A percentile compares a stretch with the other conserved stretches of the same genome.
These are phyloP conservation scores for Alectoria sarmentosa DNA, from an alignment of 495 filamentous ascomycete genomes.

Conservation along the genomic window DNA sequence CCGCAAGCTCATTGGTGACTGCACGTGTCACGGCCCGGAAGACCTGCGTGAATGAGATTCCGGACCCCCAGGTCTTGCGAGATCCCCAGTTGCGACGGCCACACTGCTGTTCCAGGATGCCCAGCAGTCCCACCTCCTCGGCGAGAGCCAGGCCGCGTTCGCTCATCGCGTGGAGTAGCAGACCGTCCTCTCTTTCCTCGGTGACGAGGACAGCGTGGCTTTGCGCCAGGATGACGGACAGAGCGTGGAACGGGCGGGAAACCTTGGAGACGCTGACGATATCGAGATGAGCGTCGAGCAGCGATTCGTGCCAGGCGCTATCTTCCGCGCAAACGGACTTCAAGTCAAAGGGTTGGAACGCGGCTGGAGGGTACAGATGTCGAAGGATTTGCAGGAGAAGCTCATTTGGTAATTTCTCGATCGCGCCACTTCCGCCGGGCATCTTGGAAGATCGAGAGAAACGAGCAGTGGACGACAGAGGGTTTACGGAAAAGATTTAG, in stretches of 20 bases:
- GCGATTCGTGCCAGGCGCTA: not conserved
- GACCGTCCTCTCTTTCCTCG: not conserved
- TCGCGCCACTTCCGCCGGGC: too few species aligned
- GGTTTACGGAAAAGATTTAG: too few species aligned
- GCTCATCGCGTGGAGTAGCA: not conserved
- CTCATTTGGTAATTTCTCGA: too few species aligned
- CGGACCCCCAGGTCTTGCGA: too few species aligned
- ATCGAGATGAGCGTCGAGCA: not conserved
- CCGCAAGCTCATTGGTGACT: too few species aligned
- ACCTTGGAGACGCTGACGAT: not conserved
- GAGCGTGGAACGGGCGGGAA: not conserved
- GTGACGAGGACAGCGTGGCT: not conserved
- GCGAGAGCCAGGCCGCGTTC: not conserved
- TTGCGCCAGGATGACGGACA: not conserved
- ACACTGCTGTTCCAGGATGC: not conserved
- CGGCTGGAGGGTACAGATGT: too few species aligned
- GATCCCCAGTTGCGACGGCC: too few species aligned
- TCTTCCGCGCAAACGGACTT: not conserved
- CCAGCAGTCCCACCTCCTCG: not conserved
- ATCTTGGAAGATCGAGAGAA: too few species aligned
- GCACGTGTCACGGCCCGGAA: too few species aligned
- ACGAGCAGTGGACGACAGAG: too few species aligned
- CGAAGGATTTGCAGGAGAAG: too few species aligned
- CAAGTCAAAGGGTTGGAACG: not conserved
- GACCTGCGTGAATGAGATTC: too few species aligned